These are phyloP conservation scores for Boletus edulis DNA, from an alignment of 768 basidiomycete genomes.

Conservation along the genomic window DNA sequence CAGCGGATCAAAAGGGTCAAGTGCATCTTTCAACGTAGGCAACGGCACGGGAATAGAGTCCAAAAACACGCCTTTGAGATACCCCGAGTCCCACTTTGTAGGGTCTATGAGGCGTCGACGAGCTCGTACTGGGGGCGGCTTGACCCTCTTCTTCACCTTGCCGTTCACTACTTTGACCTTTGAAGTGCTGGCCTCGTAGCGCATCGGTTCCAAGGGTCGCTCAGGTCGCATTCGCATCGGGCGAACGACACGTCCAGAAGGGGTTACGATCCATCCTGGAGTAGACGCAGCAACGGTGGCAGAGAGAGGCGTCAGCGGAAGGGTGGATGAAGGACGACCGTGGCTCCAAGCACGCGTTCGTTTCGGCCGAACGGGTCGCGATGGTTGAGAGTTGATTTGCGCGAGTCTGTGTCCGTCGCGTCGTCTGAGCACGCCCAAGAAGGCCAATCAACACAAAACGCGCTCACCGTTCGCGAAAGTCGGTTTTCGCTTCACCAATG, in stretches of 20 bases:
- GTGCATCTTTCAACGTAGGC: neutral
- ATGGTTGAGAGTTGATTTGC: constrained; percentile 15
- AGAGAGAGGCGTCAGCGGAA: constrained; percentile 63
- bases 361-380: constrained; percentile 40
- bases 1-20: neutral
- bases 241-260: constrained; percentile 61
- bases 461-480: constrained; percentile 59
- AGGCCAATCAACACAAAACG: neutral
- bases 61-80: constrained; percentile 69
- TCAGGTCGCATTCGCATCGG: constrained; percentile 71
- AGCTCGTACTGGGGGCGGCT: constrained; percentile 56
- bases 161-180: constrained; percentile 13
- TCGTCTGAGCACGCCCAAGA: neutral
- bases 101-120: constrained; percentile 70
- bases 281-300: constrained; percentile 51
- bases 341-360: constrained; percentile 35
- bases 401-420: constrained; percentile 4
- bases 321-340: constrained; percentile 53
- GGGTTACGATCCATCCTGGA: constrained; percentile 70
- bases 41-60: constrained; percentile 33
- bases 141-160: constrained; percentile 43
- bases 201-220: constrained; percentile 46
- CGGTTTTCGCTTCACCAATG: constrained; percentile 80
- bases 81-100: constrained; percentile 63
- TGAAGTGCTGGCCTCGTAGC: constrained; percentile 1